phyloP scores from a whole-genome alignment of 2,329 filamentous ascomycete genomes.

The Hymenoscyphus fructigenus region DNA sequence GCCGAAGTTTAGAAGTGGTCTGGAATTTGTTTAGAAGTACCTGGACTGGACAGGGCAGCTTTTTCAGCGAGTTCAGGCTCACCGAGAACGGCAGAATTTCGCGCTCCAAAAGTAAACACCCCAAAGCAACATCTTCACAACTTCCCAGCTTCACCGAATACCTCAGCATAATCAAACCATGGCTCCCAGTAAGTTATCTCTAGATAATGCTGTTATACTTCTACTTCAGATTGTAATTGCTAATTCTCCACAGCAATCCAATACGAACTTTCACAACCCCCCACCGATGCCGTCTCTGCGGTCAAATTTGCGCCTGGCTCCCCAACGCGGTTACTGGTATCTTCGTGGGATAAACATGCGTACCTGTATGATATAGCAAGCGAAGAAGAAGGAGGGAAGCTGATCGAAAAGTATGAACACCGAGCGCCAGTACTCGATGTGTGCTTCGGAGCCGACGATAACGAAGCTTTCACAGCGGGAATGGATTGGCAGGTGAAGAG shows the following conservation, averaged over 20 bases:
- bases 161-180: constrained; percentile 28
- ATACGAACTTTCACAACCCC: constrained; percentile 79
- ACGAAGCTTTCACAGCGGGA: constrained; percentile 82
- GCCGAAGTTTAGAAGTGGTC: neutral
- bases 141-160: neutral
- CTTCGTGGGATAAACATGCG: constrained; percentile 91
- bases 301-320: constrained; percentile 79
- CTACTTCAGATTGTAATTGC: constrained; percentile 14
- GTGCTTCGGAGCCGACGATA: constrained; percentile 81
- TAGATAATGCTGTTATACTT: neutral
- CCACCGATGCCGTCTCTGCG: constrained; percentile 82
- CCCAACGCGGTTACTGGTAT: constrained; percentile 77
- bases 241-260: constrained; percentile 55
- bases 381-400: constrained; percentile 52
- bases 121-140: neutral
- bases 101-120: constrained; percentile 8
- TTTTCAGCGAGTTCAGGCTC: neutral
- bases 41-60: neutral
- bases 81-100: constrained; percentile 7
- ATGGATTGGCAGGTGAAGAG: constrained; percentile 83
- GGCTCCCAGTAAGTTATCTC: constrained; percentile 42
- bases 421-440: constrained; percentile 85
- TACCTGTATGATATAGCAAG: constrained; percentile 80
- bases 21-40: neutral
- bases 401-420: constrained; percentile 75